Evolutionary conservation across 768 basidiomycete species (phyloP).

Genomic region (Phlegmacium glaucopus): DNA sequence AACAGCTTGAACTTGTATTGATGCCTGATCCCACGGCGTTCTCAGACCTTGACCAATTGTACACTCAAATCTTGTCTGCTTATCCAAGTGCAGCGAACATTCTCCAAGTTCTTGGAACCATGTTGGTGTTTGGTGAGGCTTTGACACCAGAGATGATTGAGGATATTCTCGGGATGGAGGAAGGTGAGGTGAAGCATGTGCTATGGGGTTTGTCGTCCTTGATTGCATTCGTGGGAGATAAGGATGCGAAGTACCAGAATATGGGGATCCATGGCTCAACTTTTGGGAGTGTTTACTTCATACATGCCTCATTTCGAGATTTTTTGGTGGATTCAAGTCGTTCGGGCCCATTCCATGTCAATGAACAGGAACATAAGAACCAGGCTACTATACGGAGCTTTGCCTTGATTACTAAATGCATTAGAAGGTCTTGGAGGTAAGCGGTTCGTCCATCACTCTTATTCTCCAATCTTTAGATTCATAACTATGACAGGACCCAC

Average conservation of each 20-base stretch:
- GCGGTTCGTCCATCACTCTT: too few species aligned
- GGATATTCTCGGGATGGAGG: background rate
- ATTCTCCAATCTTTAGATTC: too few species aligned
- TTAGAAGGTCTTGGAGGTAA: background rate
- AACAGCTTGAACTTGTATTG: conserved; percentile 9
- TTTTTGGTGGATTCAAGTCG: conserved; percentile 10
- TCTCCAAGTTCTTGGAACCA: conserved; percentile 1
- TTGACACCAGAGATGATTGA: background rate
- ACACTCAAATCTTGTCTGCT: conserved; percentile 11
- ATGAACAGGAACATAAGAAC: conserved; percentile 3
- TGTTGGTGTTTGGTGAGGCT: background rate
- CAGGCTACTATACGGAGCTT: conserved; percentile 4
- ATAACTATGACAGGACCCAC: too few species aligned
- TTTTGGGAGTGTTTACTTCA: too few species aligned
- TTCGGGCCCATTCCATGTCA: conserved; percentile 4
- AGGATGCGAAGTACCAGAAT: too few species aligned
- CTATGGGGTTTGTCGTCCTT: conserved; percentile 8
- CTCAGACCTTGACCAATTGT: conserved; percentile 12
- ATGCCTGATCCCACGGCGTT: conserved; percentile 1
- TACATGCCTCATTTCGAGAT: background rate
- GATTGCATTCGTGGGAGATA: background rate
- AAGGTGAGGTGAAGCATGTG: background rate
- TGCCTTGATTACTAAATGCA: conserved; percentile 4
- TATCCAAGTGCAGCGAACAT: background rate
- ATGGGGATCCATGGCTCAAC: too few species aligned